A percentile compares a stretch with the other conserved stretches of the same genome.
These are phyloP conservation scores for Arachis hypogaea DNA, from an alignment of 306 rosid genomes.

Conservation along the genomic window DNA sequence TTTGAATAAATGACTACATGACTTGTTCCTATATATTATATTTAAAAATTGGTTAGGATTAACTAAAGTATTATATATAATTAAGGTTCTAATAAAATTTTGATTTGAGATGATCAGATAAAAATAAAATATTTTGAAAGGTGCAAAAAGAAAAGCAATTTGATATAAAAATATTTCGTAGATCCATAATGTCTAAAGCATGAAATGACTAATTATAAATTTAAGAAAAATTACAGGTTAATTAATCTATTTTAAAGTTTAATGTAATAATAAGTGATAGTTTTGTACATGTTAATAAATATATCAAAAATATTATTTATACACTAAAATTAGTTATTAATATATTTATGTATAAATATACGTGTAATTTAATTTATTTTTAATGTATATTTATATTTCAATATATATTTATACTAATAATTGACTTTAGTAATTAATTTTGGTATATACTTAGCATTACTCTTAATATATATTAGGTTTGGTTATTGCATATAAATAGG, in stretches of 20 bases:
- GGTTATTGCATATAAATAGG: neutral
- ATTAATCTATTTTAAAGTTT: no score
- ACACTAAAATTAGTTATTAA: no score
- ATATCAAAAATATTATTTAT: neutral
- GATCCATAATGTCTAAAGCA: neutral
- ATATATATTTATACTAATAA: no score
- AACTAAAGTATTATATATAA: neutral
- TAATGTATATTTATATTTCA: no score
- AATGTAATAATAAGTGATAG: no score
- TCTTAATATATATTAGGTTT: neutral
- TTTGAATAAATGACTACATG: no score
- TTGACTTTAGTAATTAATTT: no score
- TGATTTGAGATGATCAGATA: neutral
- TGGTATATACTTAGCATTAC: no score
- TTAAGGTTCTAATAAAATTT: neutral
- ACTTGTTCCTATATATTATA: neutral
- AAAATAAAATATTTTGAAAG: neutral
- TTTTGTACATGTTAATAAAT: no score
- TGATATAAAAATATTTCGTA: slow-evolving; percentile 24
- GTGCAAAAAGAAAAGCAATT: slow-evolving; percentile 1
- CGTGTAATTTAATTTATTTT: no score
- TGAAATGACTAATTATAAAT: neutral
- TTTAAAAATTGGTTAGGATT: neutral
- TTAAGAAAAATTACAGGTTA: no score
- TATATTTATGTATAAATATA: no score